Evolutionary conservation across 768 basidiomycete genomes (phyloP), one percentile per base, ranked within the genome.

Genomic region (Harrya chromipes): DNA sequence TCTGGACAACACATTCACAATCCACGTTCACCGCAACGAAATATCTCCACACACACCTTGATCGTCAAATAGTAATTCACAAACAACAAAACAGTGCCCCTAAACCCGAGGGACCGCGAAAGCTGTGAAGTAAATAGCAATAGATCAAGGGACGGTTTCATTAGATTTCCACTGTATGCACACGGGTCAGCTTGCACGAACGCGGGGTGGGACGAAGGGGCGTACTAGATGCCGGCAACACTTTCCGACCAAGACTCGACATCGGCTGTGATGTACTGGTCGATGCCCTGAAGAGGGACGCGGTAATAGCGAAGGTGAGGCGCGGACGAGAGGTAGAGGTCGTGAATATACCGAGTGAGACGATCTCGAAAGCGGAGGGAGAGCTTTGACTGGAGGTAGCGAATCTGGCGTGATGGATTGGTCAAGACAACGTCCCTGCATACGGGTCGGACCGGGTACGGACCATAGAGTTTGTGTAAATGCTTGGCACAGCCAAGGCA

Each of bases 391-490:
- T 97, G 94, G 1, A 97, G 75, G 64, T 93, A 87, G 6, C 87
- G 85, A 52, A 97, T 89, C 92, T 94, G 53, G 9, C 26, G 8
- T 9, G 26, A 27, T 10, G 17, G 21, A n/a, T 5, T 14, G 0
- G 43, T 34, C 23, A 59, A 33, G 16, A 23, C 6, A 3, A 11
- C 11, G 13, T 3, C 2, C 14, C 20, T 11, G 37, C 10, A 26
- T 11, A 13, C 29, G 26, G 19, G 14, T 11, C 14, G 4, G 5
- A 24, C 0, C 0, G 13, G 11, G 8, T 29, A 52, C 72, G 42
- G 27, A 90, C 91, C 90, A 97, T 93, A 2, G 90, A 85, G 63
- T 98, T 98, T 0, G 95, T 98, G 64, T 93, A 94, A 19, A 92
- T 93, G 62, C 90, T 92, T 0, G 95, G 95, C 21, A 98, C 77